phyloP scores from a whole-genome alignment of 2,329 filamentous ascomycete species.

The Aspergillus amoenus region DNA sequence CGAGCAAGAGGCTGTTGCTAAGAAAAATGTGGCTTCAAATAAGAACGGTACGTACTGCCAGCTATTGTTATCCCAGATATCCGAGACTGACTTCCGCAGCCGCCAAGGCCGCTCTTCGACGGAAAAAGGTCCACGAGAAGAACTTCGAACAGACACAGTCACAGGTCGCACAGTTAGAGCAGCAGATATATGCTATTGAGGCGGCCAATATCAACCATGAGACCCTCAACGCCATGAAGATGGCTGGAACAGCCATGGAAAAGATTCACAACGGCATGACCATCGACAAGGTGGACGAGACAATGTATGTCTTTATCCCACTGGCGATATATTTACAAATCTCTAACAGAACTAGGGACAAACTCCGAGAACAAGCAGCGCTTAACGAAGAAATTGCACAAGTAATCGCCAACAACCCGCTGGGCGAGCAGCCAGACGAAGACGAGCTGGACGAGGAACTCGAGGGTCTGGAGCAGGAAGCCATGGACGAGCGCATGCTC shows the following conservation, averaged over 20 bases:
- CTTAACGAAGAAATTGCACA: slow-evolving; percentile 90
- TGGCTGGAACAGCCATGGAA: slow-evolving; percentile 86
- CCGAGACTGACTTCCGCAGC: slow-evolving; percentile 51
- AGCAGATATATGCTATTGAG: slow-evolving; percentile 95
- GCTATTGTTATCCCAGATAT: not conserved
- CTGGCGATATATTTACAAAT: not conserved
- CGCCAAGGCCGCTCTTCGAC: slow-evolving; percentile 83
- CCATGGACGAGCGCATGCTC: slow-evolving; percentile 90
- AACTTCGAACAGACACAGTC: slow-evolving; percentile 85
- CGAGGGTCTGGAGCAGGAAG: slow-evolving; percentile 83
- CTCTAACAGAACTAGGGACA: slow-evolving; percentile 65
- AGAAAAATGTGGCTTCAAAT: slow-evolving; percentile 85
- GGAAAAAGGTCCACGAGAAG: slow-evolving; percentile 93
- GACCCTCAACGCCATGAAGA: slow-evolving; percentile 91
- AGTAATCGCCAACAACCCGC: slow-evolving; percentile 72
- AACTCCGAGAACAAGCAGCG: slow-evolving; percentile 84
- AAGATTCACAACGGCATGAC: slow-evolving; percentile 87
- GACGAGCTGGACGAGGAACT: slow-evolving; percentile 82
- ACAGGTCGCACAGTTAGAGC: slow-evolving; percentile 89
- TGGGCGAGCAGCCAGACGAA: slow-evolving; percentile 75
- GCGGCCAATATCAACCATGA: slow-evolving; percentile 98
- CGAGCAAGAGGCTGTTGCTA: slow-evolving; percentile 83
- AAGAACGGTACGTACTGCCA: slow-evolving; percentile 71
- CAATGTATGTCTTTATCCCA: slow-evolving; percentile 67
- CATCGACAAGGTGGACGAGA: slow-evolving; percentile 90